phyloP scores from a whole-genome alignment of 2,329 filamentous ascomycete species.

The Epichloe hybrida region DNA sequence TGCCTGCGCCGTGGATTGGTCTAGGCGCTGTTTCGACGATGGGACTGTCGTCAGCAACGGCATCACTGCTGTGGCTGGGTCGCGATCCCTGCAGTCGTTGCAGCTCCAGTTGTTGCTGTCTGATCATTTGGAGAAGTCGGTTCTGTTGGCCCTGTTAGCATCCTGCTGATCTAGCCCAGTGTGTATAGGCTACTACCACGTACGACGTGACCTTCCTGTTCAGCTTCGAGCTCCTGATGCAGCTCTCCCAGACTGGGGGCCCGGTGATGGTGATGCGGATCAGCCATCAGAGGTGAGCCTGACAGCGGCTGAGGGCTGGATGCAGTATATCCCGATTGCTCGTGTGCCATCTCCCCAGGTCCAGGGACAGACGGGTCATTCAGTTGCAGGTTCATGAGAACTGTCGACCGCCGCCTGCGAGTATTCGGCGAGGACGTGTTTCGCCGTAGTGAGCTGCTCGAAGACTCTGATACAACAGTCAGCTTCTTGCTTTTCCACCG shows the following conservation, averaged over 20 bases:
- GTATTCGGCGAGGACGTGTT: slow-evolving; percentile 30
- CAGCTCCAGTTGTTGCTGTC: slow-evolving; percentile 59
- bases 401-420: slow-evolving; percentile 50
- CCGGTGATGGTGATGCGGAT: slow-evolving; percentile 53
- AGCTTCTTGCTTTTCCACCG: neutral
- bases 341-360: slow-evolving; percentile 54
- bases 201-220: slow-evolving; percentile 67
- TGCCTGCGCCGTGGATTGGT: slow-evolving; percentile 24
- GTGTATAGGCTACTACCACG: slow-evolving; percentile 13
- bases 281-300: slow-evolving; percentile 32
- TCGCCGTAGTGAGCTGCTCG: slow-evolving; percentile 36
- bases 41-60: slow-evolving; percentile 37
- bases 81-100: slow-evolving; percentile 41
- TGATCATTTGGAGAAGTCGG: slow-evolving; percentile 63
- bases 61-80: slow-evolving; percentile 19
- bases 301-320: slow-evolving; percentile 34
- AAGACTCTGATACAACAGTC: slow-evolving; percentile 29
- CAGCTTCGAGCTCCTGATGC: slow-evolving; percentile 65
- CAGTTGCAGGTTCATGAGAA: slow-evolving; percentile 60
- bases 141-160: slow-evolving; percentile 35
- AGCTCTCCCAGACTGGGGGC: slow-evolving; percentile 62
- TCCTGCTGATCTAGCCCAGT: slow-evolving; percentile 5
- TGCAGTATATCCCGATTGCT: slow-evolving; percentile 17
- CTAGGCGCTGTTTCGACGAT: slow-evolving; percentile 29
- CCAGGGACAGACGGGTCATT: slow-evolving; percentile 56